Base-by-base conservation (phyloP, 805 yeast species). In the Myxozyma neglecta region DNA sequence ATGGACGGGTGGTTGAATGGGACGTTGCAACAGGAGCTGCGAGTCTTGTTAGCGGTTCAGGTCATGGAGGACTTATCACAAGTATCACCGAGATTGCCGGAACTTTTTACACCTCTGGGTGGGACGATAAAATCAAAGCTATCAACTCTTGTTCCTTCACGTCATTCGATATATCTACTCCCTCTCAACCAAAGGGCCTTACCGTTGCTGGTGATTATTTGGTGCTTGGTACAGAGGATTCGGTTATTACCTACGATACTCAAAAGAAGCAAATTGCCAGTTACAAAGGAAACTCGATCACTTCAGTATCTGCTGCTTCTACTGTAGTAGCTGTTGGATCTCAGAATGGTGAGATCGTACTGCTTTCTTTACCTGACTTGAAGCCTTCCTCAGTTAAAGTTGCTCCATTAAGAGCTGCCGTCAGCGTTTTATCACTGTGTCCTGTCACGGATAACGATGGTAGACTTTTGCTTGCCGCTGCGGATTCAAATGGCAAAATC, bases 401-500 rank as follows among this genome's bases (percentile, higher is more conserved):
- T 66, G 82, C 76, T 53, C 73, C 81, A 11, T 75, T 84, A 63
- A 82, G 90, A 61, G 81, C 90, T 3, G 80, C 83, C 10, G 88
- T 91, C 14, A 80, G 89, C 1, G 61, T 42, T 10, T 16, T 63
- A 11, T 50, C 66, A 2, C 32, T 63, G 6, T 54, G 61, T 6
- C 64, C 66, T 13, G 54, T 47, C 11, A 34, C 39, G 6, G 60
- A 60, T 18, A 53, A 40, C 37, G 16, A 55, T 14, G 63, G 63
- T 18, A 37, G 55, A 37, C 51, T 79, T 59, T 82, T 76, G 63
- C 79, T 88, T 16, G 98, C 98, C 0, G 88, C 87, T 32, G 97
- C 97, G 56, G 97, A 92, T 70, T 80, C 80, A 5, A 79, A 87
- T 56, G 99, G 99, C 39, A 94, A 93, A 73, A 90, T 91, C 66